Evolutionary conservation across 73 alveolate species (phyloP), one percentile per base, ranked within the genome.

Genomic region (Paramecium octaurelia): DNA sequence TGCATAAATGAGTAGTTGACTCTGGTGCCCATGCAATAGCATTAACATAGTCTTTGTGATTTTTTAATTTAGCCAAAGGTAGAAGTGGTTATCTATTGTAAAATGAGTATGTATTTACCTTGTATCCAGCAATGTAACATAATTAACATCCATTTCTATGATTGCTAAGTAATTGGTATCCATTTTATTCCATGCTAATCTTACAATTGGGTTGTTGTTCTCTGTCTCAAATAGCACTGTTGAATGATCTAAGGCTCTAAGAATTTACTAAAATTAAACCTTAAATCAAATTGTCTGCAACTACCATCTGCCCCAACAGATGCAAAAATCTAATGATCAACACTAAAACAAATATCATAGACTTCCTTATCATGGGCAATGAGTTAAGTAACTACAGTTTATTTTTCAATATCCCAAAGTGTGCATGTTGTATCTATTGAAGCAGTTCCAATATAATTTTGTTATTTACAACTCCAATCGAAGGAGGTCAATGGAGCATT

Each of bases 311-410:
- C 99, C 64, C 99, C 99, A 0, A 98, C 99, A 16, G 99, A 97
- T 23, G 99, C 99, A 96, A 98, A 98, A 84, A 96, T 95, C 68
- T 94, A 85, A 89, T 93, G 98, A 69, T 96, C 99, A 23, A 93
- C 95, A 34, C 98, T 96, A 93, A 98, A 98, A 35, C 99, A 97
- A 8, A 98, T 97, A 95, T 98, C 99, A 93, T 96, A 98, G 86
- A 98, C 99, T 77, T 98, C 99, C 89, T 98, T 98, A 96, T 98
- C 99, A 92, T 98, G 99, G 31, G 99, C 99, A 27, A 98, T 98
- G 70, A 98, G 98, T 96, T 98, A 97, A 8, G 99, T 98, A 91
- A 95, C 95, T 64, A 98, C 98, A 21, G 97, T 92, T 77, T 89
- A 94, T 92, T 97, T 96, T 86, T 98, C 98, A 85, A 98, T 93